These are phyloP conservation scores for Amphibolis antarctica DNA, from an alignment of 106 monocot species.

Conservation along the genomic window DNA sequence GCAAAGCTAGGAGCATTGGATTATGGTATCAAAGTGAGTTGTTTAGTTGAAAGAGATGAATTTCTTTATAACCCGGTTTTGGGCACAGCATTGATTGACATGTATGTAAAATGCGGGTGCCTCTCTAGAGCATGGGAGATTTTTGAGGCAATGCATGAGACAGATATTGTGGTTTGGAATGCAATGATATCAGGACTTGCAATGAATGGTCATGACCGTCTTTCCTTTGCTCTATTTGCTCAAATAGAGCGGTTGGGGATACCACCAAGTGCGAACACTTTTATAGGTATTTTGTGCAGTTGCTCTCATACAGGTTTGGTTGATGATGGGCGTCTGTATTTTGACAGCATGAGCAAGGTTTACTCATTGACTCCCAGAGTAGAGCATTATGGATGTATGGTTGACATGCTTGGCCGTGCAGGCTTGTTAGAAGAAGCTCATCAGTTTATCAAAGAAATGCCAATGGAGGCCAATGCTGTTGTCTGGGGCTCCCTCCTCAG, in stretches of 20 bases:
- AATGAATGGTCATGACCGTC: conserved; percentile 49
- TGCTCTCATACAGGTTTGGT: conserved; percentile 64
- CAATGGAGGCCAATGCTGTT: conserved; percentile 57
- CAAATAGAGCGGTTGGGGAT: conserved; percentile 39
- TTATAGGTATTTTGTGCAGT: conserved; percentile 49
- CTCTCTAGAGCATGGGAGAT: conserved; percentile 28
- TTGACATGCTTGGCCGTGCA: conserved; percentile 58
- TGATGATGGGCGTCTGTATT: conserved; percentile 47
- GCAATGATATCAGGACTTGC: conserved; percentile 58
- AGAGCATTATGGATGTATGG: conserved; percentile 80
- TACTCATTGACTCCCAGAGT: conserved; percentile 42
- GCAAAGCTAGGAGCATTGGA: conserved; percentile 55
- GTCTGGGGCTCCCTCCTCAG: conserved; percentile 73
- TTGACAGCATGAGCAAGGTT: conserved; percentile 32
- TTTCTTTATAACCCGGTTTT: conserved; percentile 50
- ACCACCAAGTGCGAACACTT: conserved; percentile 40
- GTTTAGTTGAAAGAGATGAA: conserved; percentile 18
- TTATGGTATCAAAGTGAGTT: conserved; percentile 27
- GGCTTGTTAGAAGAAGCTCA: conserved; percentile 62
- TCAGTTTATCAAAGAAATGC: conserved; percentile 50
- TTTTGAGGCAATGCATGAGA: conserved; percentile 40
- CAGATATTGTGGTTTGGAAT: conserved; percentile 50
- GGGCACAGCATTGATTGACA: conserved; percentile 70
- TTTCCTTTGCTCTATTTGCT: conserved; percentile 47
- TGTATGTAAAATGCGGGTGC: conserved; percentile 76